Base-by-base conservation (phyloP, 768 basidiomycete species). In the Leccinellum albellum region DNA sequence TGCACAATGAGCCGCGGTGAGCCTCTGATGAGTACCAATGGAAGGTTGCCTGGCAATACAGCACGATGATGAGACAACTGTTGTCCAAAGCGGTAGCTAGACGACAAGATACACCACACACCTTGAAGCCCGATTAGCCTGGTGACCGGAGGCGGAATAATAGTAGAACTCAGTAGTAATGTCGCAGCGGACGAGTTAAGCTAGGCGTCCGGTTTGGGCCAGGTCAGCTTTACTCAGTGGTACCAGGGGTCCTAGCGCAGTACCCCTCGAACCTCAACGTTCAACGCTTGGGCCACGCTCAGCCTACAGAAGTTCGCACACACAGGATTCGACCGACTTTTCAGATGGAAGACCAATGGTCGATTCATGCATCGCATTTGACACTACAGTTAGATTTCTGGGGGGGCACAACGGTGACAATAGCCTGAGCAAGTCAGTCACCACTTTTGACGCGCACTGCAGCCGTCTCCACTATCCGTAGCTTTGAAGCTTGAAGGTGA, bases 291-390 rank as follows among this genome's bases (percentile, higher is more conserved):
- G 45, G 13, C 15, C 24, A 28, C 28, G 15, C 10, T 21, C 40
- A 26, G 45, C 21, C 15, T 46, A 24, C 6, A 17, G 40, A 10
- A 24, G 21, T 23, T 48, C 28, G 6, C 14, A 20, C 17, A 56
- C 13, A 26, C 26, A 51, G 51, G 33, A 33, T 51, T 23, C 37
- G 8, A 23, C 26, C 6, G 5, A 9, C 53, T 17, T n/a, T 48
- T 44, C 15, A 57, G 5, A 56, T 54, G 53, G 67, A 65, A 55
- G 66, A 61, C 37, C 44, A 32, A 37, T 37, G 35, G n/a, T 29
- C 63, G 57, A 12, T 7, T 61, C 56, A 12, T 49, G n/a, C 21
- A 3, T 14, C 9, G 10, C 33, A 51, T 26, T 3, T 29, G 9
- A 33, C 8, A 46, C 17, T 29, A 35, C 15, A 37, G 35, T 37